A percentile compares a stretch with the other conserved stretches of the same genome.
Conservation (phyloP, 768 basidiomycete species). For the Amanita exitialis region DNA sequence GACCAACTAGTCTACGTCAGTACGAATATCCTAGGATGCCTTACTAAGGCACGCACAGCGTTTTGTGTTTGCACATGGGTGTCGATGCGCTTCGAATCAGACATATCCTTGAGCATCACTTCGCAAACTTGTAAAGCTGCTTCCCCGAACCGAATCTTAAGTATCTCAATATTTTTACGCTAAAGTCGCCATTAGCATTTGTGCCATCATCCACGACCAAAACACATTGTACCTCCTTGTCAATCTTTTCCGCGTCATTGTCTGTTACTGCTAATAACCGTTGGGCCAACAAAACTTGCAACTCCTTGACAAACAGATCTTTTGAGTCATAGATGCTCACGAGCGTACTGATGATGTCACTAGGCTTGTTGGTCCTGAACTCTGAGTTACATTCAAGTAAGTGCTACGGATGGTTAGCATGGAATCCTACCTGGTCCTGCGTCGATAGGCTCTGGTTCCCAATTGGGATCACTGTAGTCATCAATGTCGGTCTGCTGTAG, state of each 20-base stretch:
- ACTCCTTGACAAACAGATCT: constrained; percentile 91
- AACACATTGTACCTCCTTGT: constrained; percentile 32
- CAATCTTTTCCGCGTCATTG: constrained; percentile 72
- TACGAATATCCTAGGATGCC: background rate
- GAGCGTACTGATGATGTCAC: constrained; percentile 91
- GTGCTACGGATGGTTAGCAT: background rate
- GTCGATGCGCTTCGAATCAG: constrained; percentile 86
- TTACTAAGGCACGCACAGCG: constrained; percentile 30
- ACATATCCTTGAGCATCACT: constrained; percentile 97
- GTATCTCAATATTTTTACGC: constrained; percentile 87
- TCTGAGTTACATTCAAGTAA: constrained; percentile 32
- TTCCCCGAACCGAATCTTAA: constrained; percentile 96
- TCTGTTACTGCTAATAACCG: constrained; percentile 73
- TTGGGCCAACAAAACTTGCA: constrained; percentile 87
- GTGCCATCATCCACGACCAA: background rate
- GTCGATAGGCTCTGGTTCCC: constrained; percentile 95
- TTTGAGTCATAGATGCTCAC: constrained; percentile 97
- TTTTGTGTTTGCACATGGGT: constrained; percentile 75
- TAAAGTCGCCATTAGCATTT: constrained; percentile 20
- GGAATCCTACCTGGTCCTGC: constrained; percentile 77
- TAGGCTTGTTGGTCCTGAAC: constrained; percentile 84
- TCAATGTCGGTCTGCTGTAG: constrained; percentile 70
- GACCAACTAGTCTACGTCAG: constrained; percentile 34
- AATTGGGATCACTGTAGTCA: constrained; percentile 84
- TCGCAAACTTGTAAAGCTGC: constrained; percentile 89